Percentiles rank a stretch among this genome's conserved stretches.
Conservation (phyloP, 805 yeast species). For the Kuraishia piskuri region DNA sequence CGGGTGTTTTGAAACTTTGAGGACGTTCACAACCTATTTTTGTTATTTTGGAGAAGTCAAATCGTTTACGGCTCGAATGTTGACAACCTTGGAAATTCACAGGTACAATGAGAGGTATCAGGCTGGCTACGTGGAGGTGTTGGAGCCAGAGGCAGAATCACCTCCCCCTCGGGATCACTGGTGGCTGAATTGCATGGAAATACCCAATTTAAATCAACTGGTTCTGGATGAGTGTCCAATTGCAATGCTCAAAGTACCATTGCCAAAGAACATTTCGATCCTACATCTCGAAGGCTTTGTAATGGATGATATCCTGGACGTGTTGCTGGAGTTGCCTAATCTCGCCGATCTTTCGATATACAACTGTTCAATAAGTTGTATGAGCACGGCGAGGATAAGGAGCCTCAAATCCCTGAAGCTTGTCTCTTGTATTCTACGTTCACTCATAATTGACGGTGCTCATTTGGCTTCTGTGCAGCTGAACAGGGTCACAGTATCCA, state of each 20-base stretch:
- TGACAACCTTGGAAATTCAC: background rate
- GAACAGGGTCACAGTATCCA: background rate
- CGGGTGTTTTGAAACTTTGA: background rate
- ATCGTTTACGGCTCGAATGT: background rate
- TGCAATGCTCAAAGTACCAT: background rate
- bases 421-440: background rate
- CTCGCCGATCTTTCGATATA: background rate
- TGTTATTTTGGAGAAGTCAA: background rate
- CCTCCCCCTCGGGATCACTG: background rate
- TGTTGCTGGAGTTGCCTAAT: background rate
- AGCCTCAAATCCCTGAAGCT: background rate
- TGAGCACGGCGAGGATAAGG: background rate
- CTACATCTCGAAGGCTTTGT: background rate
- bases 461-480: background rate
- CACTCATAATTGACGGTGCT: background rate
- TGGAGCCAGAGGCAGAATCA: background rate
- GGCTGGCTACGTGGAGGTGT: background rate
- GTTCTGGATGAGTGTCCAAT: background rate
- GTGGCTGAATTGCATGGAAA: background rate
- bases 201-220: background rate
- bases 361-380: background rate
- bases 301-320: background rate
- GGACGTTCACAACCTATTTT: background rate
- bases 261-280: background rate
- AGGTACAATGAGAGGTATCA: background rate